phyloP scores from a whole-genome alignment of 2,329 filamentous ascomycete species.

The Aureobasidium sp. region DNA sequence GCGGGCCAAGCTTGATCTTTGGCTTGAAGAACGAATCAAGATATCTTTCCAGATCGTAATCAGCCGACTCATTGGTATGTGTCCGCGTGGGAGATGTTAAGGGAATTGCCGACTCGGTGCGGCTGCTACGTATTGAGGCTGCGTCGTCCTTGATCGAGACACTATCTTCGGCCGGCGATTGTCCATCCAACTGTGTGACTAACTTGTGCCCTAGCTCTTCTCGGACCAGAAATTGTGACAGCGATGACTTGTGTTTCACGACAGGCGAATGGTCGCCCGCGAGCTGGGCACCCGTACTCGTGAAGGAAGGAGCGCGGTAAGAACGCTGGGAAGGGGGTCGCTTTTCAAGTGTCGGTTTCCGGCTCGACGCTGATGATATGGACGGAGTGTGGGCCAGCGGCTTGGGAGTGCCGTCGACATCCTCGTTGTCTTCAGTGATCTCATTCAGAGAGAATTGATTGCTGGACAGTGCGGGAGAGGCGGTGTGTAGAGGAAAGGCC shows the following conservation, averaged over 20 bases:
- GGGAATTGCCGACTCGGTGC: background rate
- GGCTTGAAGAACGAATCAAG: constrained; percentile 48
- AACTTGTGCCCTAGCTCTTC: constrained; percentile 24
- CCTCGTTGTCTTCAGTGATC: constrained; percentile 86
- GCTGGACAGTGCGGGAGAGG: constrained; percentile 78
- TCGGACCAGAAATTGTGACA: constrained; percentile 26
- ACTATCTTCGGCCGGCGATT: constrained; percentile 17
- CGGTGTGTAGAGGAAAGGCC: constrained; percentile 82
- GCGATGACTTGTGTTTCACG: constrained; percentile 23
- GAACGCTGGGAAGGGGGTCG: constrained; percentile 5
- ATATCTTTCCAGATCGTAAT: constrained; percentile 40
- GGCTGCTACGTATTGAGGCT: background rate
- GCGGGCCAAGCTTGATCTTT: constrained; percentile 83
- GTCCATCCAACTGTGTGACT: constrained; percentile 22
- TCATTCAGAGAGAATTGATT: constrained; percentile 54
- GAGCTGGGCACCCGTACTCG: background rate
- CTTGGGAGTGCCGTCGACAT: constrained; percentile 15
- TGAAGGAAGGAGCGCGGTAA: constrained; percentile 1
- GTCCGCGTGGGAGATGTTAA: background rate
- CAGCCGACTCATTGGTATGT: constrained; percentile 3
- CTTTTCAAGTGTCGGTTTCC: background rate
- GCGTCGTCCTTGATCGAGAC: constrained; percentile 19
- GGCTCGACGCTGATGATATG: background rate
- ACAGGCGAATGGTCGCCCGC: background rate
- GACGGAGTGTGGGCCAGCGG: constrained; percentile 1